Conservation (phyloP, 78 protist genomes). For the Dictyostelium firmibasis region DNA sequence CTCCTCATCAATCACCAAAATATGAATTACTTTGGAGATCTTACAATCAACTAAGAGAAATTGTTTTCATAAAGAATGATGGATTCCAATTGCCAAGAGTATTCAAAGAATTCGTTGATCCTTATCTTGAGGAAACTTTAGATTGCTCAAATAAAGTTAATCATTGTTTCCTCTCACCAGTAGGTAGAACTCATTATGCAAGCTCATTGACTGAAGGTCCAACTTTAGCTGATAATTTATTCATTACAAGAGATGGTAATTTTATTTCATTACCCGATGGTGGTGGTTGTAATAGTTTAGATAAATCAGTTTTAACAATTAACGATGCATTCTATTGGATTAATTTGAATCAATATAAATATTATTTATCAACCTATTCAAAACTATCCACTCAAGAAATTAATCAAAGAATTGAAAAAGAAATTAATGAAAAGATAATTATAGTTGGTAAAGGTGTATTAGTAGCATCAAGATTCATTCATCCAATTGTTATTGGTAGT, state of each 20-base stretch:
- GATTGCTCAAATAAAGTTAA: constrained; percentile 20
- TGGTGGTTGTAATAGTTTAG: not conserved
- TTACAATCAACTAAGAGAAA: constrained; percentile 61
- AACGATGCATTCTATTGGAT: constrained; percentile 57
- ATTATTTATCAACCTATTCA: not conserved
- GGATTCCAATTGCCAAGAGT: constrained; percentile 66
- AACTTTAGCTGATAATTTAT: constrained; percentile 55
- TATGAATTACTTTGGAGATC: constrained; percentile 70
- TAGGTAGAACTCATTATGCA: constrained; percentile 77
- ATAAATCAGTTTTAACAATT: constrained; percentile 10
- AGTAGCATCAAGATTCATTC: constrained; percentile 36
- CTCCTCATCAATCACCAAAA: not conserved
- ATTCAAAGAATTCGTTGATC: constrained; percentile 8
- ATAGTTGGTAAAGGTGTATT: constrained; percentile 44
- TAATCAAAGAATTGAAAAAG: not conserved
- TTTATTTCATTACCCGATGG: not conserved
- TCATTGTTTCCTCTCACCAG: constrained; percentile 59
- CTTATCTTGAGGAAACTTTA: not conserved
- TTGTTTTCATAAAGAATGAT: constrained; percentile 63
- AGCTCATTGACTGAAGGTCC: constrained; percentile 66
- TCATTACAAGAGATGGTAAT: constrained; percentile 71
- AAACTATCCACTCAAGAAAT: not conserved
- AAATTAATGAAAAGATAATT: not conserved
- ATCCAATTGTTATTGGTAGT: constrained; percentile 54
- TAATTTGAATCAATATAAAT: not conserved